A percentile compares a stretch with the other conserved stretches of the same genome.
Conservation (phyloP, 352 stramenopile species). For the Phytophthora sp. region DNA sequence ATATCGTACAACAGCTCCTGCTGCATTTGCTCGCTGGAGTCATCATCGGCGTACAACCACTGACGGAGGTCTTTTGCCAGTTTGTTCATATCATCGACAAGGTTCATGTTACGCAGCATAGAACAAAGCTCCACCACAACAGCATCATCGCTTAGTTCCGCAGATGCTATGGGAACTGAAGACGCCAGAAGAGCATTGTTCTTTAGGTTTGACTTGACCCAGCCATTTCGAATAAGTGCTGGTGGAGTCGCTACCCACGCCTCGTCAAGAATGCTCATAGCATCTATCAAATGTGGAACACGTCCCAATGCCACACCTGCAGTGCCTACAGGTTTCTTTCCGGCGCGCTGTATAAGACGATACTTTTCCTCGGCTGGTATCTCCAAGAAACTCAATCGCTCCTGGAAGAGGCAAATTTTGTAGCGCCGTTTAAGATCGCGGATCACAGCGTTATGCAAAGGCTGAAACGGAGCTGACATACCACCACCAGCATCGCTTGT, state of each 20-base stretch:
- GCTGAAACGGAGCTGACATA: conserved; percentile 30
- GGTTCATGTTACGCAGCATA: conserved; percentile 37
- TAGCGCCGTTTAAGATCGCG: conserved; percentile 60
- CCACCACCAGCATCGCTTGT: background rate
- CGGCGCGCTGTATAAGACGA: conserved; percentile 44
- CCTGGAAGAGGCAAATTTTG: conserved; percentile 56
- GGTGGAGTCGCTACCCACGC: conserved; percentile 38
- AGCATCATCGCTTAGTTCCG: conserved; percentile 38
- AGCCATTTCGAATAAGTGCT: conserved; percentile 31
- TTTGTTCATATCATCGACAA: conserved; percentile 35
- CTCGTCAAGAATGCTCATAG: conserved; percentile 49
- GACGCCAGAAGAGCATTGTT: background rate
- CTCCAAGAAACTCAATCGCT: conserved; percentile 49
- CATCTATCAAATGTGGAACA: conserved; percentile 47
- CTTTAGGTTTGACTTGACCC: conserved; percentile 39
- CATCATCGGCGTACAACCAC: conserved; percentile 49
- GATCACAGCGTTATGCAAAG: conserved; percentile 42
- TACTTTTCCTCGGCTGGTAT: conserved; percentile 48
- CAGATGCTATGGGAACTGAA: background rate
- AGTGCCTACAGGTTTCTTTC: conserved; percentile 38
- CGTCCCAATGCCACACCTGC: conserved; percentile 44
- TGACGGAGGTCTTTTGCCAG: conserved; percentile 47
- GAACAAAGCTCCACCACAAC: conserved; percentile 45
- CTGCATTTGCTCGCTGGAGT: conserved; percentile 59
- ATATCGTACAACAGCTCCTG: conserved; percentile 53